Evolutionary conservation across 805 yeast species (phyloP).

Genomic region (Cyberlindnera petersonii): DNA sequence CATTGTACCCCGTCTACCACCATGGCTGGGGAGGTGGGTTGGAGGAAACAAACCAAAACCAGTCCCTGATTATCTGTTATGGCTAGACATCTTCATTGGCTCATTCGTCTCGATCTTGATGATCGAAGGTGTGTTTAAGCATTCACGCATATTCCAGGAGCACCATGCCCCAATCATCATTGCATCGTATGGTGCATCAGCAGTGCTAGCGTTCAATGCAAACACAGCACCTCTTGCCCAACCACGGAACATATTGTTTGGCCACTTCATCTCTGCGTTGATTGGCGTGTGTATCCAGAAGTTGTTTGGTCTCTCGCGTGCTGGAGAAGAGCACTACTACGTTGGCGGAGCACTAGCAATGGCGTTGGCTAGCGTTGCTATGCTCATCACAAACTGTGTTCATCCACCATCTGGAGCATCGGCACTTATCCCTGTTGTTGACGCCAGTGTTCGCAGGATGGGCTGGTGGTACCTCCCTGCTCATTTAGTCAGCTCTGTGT

Average conservation of each 20-base stretch:
- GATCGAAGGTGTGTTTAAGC: conserved; percentile 43
- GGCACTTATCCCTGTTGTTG: conserved; percentile 53
- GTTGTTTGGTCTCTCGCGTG: conserved; percentile 43
- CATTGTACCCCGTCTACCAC: conserved; percentile 33
- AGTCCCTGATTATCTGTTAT: conserved; percentile 36
- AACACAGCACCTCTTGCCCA: conserved; percentile 58
- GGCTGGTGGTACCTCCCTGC: conserved; percentile 66
- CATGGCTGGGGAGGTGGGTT: conserved; percentile 33
- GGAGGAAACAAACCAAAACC: conserved; percentile 33
- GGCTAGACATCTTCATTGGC: conserved; percentile 44
- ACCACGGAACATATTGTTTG: conserved; percentile 55
- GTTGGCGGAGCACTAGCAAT: conserved; percentile 56
- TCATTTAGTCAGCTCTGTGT: conserved; percentile 45
- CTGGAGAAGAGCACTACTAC: conserved; percentile 48
- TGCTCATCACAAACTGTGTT: conserved; percentile 51
- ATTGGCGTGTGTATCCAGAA: conserved; percentile 53
- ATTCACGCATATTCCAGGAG: conserved; percentile 33
- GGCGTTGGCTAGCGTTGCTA: conserved; percentile 47
- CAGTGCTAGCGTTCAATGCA: conserved; percentile 54
- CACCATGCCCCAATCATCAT: conserved; percentile 45
- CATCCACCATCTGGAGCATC: conserved; percentile 77
- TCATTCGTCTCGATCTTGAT: conserved; percentile 44
- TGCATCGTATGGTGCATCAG: conserved; percentile 60
- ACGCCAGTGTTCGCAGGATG: conserved; percentile 41
- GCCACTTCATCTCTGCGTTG: conserved; percentile 50